These are phyloP conservation scores for Dactylella cylindrospora DNA, from an alignment of 2,329 filamentous ascomycete species.

Conservation along the genomic window DNA sequence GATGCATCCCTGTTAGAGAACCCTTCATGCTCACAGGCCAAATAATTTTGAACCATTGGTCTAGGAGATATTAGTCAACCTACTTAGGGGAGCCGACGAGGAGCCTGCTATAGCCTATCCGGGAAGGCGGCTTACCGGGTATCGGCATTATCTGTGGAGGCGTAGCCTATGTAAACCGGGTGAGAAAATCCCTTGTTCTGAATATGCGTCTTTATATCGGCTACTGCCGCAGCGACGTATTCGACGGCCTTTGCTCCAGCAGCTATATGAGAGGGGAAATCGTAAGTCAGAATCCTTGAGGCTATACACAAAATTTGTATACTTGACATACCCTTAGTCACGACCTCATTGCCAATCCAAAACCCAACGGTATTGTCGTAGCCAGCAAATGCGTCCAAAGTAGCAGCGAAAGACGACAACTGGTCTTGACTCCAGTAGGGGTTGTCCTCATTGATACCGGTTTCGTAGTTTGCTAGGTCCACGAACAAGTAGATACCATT, in stretches of 20 bases:
- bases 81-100: background rate
- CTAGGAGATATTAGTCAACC: background rate
- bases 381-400: constrained; percentile 74
- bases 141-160: constrained; percentile 77
- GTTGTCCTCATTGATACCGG: constrained; percentile 53
- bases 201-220: constrained; percentile 80
- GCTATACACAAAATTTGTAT: background rate
- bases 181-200: constrained; percentile 70
- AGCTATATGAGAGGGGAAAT: constrained; percentile 46
- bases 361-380: constrained; percentile 82
- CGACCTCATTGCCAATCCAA: constrained; percentile 86
- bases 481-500: constrained; percentile 81
- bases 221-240: constrained; percentile 77
- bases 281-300: background rate
- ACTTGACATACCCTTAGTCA: constrained; percentile 57
- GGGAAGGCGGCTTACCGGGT: constrained; percentile 52
- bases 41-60: constrained; percentile 68
- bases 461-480: constrained; percentile 55
- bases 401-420: constrained; percentile 66
- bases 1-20: constrained; percentile 57
- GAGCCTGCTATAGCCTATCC: too few species aligned
- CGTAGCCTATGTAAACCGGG: constrained; percentile 81
- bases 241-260: constrained; percentile 68
- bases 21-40: constrained; percentile 72
- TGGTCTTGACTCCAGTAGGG: constrained; percentile 73